These are phyloP conservation scores for Candida gorgasii DNA, from an alignment of 805 yeast species.

Conservation along the genomic window DNA sequence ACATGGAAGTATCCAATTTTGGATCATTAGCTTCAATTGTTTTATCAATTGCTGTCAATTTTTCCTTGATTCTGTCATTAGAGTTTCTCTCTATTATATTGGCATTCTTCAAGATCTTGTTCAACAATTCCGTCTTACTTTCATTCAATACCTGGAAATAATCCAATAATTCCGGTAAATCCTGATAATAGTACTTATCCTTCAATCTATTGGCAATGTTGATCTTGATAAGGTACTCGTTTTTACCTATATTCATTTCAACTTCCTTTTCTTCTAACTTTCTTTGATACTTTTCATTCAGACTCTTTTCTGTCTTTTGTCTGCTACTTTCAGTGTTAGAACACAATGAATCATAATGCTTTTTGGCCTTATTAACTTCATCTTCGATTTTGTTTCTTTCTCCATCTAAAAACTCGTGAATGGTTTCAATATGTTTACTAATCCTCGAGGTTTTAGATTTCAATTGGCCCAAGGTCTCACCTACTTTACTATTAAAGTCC, in stretches of 20 bases:
- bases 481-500: conserved; percentile 60
- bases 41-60: conserved; percentile 50
- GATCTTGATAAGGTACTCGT: conserved; percentile 76
- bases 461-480: conserved; percentile 58
- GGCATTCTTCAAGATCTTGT: conserved; percentile 66
- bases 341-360: conserved; percentile 79
- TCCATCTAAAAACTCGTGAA: conserved; percentile 58
- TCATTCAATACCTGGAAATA: conserved; percentile 83
- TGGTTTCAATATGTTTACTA: conserved; percentile 53
- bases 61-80: conserved; percentile 47
- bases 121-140: conserved; percentile 68
- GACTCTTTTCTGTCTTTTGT: conserved; percentile 62
- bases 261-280: conserved; percentile 61
- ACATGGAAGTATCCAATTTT: conserved; percentile 81
- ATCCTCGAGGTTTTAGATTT: conserved; percentile 55
- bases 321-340: conserved; percentile 78
- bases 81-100: conserved; percentile 55
- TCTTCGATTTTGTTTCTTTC: conserved; percentile 51
- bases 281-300: conserved; percentile 49
- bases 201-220: conserved; percentile 86
- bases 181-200: conserved; percentile 91
- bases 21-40: conserved; percentile 73
- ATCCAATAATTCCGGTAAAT: conserved; percentile 87
- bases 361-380: conserved; percentile 65
- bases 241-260: conserved; percentile 89